Evolutionary conservation across 2,329 filamentous ascomycete genomes (phyloP), one percentile per base, ranked within the genome.

Genomic region (Fusarium torulosum): DNA sequence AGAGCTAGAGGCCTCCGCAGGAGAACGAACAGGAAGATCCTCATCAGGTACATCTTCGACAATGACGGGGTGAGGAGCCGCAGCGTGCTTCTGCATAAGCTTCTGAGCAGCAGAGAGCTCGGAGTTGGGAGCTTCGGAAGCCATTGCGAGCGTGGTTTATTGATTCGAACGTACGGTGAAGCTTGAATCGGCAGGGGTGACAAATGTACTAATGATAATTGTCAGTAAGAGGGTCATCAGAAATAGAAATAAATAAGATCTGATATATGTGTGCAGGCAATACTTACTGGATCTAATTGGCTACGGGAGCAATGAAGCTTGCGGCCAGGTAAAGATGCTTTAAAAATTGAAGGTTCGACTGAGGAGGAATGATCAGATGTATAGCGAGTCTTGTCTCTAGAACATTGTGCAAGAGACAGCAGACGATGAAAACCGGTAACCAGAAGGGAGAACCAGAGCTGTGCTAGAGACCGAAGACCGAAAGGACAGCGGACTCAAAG

Each of bases 11-110:
- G 77, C 78, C 52, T 82, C 79, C 53, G 81, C 76, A 78, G 80
- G 56, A 81, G 86, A 52, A 82, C 72, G 86, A 81, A 80, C 86
- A 82, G 79, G 79, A 68, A 92, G 87, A 41, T 96, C 92, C 78
- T 96, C 93, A 75, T 97, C 94, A 27, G 86, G 84, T 38, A 87
- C 89, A 47, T 97, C 93, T 79, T 97, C 94, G 69, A 97, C 86
- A 23, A 90, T 94, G 69, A 87, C 86, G 74, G 88, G 85, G 65
- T 84, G 85, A 43, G 83, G 80, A 62, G 78, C 77, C 71, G 85
- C 80, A 65, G 77, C 79, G 72, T 92, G 90, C 78, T 88, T 85
- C 75, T 89, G 84, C 74, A 88, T 84, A 66, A 92, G 86, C 81
- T 85, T 86, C 79, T 90, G 86, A 42, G 85, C 85, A 59, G 83